Conservation (phyloP, 768 basidiomycete genomes). For the Lactarius evosmus region DNA sequence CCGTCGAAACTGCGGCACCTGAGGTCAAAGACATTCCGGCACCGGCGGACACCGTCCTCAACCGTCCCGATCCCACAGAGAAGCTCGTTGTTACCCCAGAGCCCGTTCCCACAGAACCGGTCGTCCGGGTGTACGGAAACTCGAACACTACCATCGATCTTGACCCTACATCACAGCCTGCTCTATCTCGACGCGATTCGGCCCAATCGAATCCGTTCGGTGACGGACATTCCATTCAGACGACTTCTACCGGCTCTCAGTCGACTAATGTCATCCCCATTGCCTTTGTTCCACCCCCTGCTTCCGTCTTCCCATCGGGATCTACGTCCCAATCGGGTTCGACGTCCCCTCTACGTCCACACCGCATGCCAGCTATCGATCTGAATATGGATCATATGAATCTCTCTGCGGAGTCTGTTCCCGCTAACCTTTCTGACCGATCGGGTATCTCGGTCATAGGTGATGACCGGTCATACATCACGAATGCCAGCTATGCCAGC, state of each 20-base stretch:
- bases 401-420: conserved; percentile 51
- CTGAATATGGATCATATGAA: conserved; percentile 63
- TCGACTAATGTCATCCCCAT: conserved; percentile 86
- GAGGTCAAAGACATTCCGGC: conserved; percentile 57
- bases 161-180: conserved; percentile 43
- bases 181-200: conserved; percentile 33
- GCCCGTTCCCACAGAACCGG: conserved; percentile 33
- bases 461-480: conserved; percentile 66
- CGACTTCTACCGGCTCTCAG: conserved; percentile 65
- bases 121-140: conserved; percentile 48
- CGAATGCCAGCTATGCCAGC: conserved; percentile 70
- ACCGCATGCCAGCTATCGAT: conserved; percentile 56
- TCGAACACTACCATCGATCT: conserved; percentile 54
- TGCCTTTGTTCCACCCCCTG: conserved; percentile 63
- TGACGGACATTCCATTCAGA: conserved; percentile 77
- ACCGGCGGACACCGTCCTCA: conserved; percentile 72
- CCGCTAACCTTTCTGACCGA: conserved; percentile 37
- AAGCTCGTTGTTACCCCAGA: conserved; percentile 40
- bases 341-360: conserved; percentile 48
- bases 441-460: conserved; percentile 49
- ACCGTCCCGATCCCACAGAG: conserved; percentile 77
- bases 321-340: conserved; percentile 20
- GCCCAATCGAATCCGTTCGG: conserved; percentile 66
- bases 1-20: conserved; percentile 41
- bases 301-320: conserved; percentile 36